These are phyloP conservation scores for Lasiodiplodia sp. DNA, from an alignment of 2,329 filamentous ascomycete genomes.

Conservation along the genomic window DNA sequence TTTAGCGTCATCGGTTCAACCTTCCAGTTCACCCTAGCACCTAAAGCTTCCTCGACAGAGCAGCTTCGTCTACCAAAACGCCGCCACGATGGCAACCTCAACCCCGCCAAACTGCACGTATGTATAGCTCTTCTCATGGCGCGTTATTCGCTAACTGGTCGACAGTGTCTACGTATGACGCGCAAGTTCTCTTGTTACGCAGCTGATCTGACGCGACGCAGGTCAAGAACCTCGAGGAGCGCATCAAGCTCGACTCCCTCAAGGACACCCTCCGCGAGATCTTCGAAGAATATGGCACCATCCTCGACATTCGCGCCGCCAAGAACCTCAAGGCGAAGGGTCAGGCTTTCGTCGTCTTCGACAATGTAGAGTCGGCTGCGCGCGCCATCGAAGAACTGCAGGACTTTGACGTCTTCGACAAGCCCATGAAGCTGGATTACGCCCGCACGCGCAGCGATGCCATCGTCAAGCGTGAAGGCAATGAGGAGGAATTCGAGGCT, in stretches of 20 bases:
- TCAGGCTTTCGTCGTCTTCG: conserved; percentile 94
- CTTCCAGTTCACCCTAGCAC: conserved; percentile 3
- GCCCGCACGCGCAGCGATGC: conserved; percentile 88
- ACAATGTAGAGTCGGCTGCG: conserved; percentile 77
- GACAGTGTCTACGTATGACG: conserved; percentile 22
- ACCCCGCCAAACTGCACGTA: conserved; percentile 26
- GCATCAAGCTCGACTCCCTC: conserved; percentile 80
- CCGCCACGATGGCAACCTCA: not conserved
- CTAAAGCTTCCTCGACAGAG: not conserved
- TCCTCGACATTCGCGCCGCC: conserved; percentile 87
- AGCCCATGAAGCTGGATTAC: conserved; percentile 84
- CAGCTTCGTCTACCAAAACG: not conserved
- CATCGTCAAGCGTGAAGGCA: conserved; percentile 77
- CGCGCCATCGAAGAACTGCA: conserved; percentile 88
- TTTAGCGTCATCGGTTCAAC: conserved; percentile 18
- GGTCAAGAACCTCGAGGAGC: conserved; percentile 87
- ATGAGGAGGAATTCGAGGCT: conserved; percentile 79
- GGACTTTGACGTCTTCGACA: conserved; percentile 91
- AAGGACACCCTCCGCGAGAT: conserved; percentile 76
- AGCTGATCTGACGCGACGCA: conserved; percentile 13
- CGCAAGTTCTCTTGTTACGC: not conserved
- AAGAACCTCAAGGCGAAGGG: conserved; percentile 91
- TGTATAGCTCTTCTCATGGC: not conserved
- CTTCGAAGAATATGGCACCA: conserved; percentile 87
- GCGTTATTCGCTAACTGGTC: not conserved